Percentiles rank a stretch among this genome's conserved stretches.
These are phyloP conservation scores for Inga oerstediana DNA, from an alignment of 306 rosid genomes.

Conservation along the genomic window DNA sequence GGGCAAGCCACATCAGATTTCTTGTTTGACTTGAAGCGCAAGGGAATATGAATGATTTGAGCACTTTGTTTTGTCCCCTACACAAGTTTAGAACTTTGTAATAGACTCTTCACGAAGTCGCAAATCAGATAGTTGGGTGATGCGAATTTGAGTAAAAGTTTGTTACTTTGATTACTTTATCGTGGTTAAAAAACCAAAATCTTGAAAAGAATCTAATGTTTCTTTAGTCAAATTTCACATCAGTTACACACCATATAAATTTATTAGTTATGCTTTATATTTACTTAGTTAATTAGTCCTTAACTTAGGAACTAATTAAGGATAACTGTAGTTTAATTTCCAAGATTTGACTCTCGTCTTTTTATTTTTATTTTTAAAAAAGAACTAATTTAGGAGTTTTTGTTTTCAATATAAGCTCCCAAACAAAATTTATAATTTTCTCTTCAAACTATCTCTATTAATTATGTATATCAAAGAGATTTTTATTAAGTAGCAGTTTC, in stretches of 20 bases:
- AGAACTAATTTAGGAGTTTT: too few species aligned
- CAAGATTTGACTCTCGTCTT: too few species aligned
- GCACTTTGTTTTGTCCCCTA: neutral
- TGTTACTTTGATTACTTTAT: neutral
- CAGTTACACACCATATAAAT: constrained; percentile 7
- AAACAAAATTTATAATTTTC: too few species aligned
- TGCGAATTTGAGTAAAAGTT: neutral
- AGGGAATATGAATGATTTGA: constrained; percentile 3
- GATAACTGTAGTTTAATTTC: too few species aligned
- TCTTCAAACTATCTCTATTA: too few species aligned
- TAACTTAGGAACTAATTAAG: too few species aligned
- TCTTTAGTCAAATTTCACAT: constrained; percentile 17
- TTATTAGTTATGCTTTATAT: neutral
- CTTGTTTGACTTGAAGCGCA: neutral
- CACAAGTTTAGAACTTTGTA: neutral
- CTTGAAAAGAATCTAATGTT: constrained; percentile 16
- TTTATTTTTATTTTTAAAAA: too few species aligned
- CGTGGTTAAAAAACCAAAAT: neutral
- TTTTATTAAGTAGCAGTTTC: too few species aligned
- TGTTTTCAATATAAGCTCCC: too few species aligned
- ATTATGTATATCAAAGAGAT: too few species aligned
- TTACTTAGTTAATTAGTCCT: too few species aligned
- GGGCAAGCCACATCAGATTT: constrained; percentile 4
- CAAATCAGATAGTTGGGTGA: neutral
- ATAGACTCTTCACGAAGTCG: neutral